Percentiles rank a stretch among this genome's conserved stretches.
phyloP scores from a whole-genome alignment of 169 alveolate species.

The Plasmodium reichenowi region DNA sequence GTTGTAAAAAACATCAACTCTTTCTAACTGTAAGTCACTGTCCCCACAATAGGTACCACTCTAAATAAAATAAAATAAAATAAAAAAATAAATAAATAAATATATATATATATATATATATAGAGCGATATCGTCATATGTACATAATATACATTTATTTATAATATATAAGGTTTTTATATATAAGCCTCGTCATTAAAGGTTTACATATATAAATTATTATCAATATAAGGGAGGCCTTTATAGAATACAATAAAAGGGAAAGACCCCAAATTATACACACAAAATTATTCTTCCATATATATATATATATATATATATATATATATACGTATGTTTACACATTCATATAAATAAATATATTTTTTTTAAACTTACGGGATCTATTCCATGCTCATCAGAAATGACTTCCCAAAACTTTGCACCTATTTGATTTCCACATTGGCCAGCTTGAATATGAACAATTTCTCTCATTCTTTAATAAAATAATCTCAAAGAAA shows the following conservation, averaged over 20 bases:
- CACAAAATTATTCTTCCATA: background rate
- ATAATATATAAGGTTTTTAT: background rate
- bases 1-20: slow-evolving; percentile 96
- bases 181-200: too few relatives aligned
- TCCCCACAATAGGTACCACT: slow-evolving; percentile 98
- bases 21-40: slow-evolving; percentile 96
- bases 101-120: background rate
- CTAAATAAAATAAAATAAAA: slow-evolving; percentile 80
- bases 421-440: slow-evolving; percentile 99
- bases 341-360: slow-evolving; percentile 4
- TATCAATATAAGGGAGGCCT: too few relatives aligned
- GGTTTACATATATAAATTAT: too few relatives aligned
- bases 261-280: background rate
- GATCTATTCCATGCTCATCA: slow-evolving; percentile 99
- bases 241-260: background rate
- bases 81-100: background rate
- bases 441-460: slow-evolving; percentile 99
- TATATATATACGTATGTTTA: slow-evolving; percentile 1
- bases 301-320: slow-evolving; percentile 9
- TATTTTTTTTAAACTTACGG: slow-evolving; percentile 83
- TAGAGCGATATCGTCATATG: background rate
- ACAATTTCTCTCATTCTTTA: slow-evolving; percentile 98
- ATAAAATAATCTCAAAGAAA: slow-evolving; percentile 20
- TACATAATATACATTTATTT: background rate
- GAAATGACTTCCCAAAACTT: slow-evolving; percentile 99